A percentile compares a stretch with the other conserved stretches of the same genome.
These are phyloP conservation scores for Emericellopsis terricola DNA, from an alignment of 495 filamentous ascomycete genomes.

Conservation along the genomic window DNA sequence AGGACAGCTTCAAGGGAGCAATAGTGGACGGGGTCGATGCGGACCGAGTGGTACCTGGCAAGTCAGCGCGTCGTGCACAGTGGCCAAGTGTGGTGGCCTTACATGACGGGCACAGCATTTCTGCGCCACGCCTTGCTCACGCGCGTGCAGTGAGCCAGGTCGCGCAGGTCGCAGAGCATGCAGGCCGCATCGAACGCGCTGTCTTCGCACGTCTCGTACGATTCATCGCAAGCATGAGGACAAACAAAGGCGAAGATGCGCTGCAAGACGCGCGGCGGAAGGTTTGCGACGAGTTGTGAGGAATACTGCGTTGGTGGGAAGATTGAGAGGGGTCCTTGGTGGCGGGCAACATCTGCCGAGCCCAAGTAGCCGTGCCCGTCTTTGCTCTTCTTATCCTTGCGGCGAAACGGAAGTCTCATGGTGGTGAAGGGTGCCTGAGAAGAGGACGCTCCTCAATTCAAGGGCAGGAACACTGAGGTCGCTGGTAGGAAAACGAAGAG, in stretches of 20 bases:
- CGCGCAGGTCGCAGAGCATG: constrained; percentile 89
- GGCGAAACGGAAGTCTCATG: constrained; percentile 1
- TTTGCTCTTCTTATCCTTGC: constrained; percentile 4
- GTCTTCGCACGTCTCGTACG: constrained; percentile 66
- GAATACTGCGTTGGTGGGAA: constrained; percentile 5
- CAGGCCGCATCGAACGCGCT: constrained; percentile 70
- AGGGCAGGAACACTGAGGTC: too few relatives aligned
- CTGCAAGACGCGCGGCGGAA: constrained; percentile 46
- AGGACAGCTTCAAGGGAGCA: constrained; percentile 73
- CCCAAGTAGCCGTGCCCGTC: not conserved
- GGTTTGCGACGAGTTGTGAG: constrained; percentile 15
- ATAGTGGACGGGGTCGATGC: constrained; percentile 90
- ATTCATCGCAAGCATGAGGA: constrained; percentile 61
- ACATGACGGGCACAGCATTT: constrained; percentile 40
- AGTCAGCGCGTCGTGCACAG: constrained; percentile 2
- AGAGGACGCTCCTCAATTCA: too few relatives aligned
- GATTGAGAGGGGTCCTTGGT: not conserved
- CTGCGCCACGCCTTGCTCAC: constrained; percentile 58
- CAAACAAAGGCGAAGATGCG: constrained; percentile 69
- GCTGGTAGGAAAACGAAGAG: not conserved
- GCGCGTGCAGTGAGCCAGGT: constrained; percentile 61
- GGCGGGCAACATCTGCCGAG: not conserved
- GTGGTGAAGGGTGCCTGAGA: too few relatives aligned
- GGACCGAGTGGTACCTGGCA: constrained; percentile 66
- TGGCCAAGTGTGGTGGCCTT: constrained; percentile 10